phyloP scores from a whole-genome alignment of 106 monocot species.

The Posidonia australis region DNA sequence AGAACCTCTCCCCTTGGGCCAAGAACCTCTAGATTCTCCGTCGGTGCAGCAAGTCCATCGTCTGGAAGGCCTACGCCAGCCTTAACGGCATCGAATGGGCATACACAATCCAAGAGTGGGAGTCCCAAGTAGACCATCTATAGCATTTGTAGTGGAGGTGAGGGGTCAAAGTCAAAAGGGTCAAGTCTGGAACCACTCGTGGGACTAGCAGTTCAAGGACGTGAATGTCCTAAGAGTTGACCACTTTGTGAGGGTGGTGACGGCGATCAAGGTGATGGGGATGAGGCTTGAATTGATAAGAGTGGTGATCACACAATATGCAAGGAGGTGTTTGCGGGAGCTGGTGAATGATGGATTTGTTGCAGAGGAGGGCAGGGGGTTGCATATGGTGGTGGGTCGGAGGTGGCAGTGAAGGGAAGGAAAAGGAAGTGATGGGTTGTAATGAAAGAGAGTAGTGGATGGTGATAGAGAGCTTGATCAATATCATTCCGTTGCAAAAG shows the following conservation, averaged over 20 bases:
- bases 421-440: conserved; percentile 8
- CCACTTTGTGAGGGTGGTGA: conserved; percentile 76
- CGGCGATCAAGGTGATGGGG: conserved; percentile 77
- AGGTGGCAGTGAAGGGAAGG: conserved; percentile 1
- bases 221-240: conserved; percentile 67
- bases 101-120: conserved; percentile 30
- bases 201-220: conserved; percentile 94
- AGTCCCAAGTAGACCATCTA: conserved; percentile 45
- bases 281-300: conserved; percentile 70
- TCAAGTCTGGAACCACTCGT: conserved; percentile 51
- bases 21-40: conserved; percentile 92
- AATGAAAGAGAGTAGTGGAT: conserved; percentile 51
- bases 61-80: conserved; percentile 86
- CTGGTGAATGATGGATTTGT: conserved; percentile 18
- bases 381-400: conserved; percentile 56
- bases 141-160: too few species aligned
- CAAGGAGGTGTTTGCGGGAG: conserved; percentile 69
- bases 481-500: conserved; percentile 71
- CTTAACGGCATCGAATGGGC: conserved; percentile 63
- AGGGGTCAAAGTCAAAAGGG: conserved; percentile 36
- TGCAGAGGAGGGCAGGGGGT: conserved; percentile 21
- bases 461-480: conserved; percentile 87
- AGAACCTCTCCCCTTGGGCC: conserved; percentile 81
- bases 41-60: conserved; percentile 85
- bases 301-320: conserved; percentile 66